Evolutionary conservation across 2,329 filamentous ascomycete species (phyloP).

Genomic region (Colletotrichum filicis): DNA sequence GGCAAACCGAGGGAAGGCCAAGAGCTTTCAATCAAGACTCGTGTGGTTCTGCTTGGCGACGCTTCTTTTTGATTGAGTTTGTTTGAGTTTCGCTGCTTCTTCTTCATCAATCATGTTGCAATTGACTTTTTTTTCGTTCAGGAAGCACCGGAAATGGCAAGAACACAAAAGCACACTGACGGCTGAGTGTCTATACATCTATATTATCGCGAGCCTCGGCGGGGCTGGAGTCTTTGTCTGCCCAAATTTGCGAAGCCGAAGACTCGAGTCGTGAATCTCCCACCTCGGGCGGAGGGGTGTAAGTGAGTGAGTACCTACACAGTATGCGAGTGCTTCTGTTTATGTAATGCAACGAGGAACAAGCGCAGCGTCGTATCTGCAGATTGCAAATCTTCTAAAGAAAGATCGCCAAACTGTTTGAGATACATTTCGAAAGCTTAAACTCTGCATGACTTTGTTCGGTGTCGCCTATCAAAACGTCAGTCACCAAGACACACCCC

Average conservation of each 20-base stretch:
- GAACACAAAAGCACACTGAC: not conserved
- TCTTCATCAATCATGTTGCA: not conserved
- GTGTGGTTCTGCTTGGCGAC: not conserved
- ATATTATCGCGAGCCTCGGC: not conserved
- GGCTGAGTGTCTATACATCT: not conserved
- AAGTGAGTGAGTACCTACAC: too few relatives aligned
- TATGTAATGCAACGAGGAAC: not conserved
- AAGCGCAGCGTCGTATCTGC: not conserved
- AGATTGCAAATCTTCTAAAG: conserved; percentile 8
- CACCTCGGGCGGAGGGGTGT: too few relatives aligned
- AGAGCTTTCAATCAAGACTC: too few relatives aligned
- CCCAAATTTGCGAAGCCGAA: too few relatives aligned
- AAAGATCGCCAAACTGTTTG: conserved; percentile 7
- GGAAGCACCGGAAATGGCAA: not conserved
- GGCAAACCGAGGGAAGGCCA: conserved; percentile 1
- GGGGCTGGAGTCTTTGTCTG: not conserved
- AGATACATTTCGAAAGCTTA: conserved; percentile 16
- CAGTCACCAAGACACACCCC: not conserved
- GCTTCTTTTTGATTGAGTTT: not conserved
- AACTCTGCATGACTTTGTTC: not conserved
- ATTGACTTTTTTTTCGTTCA: not conserved
- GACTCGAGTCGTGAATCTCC: too few relatives aligned
- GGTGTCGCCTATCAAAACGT: not conserved
- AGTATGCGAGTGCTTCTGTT: too few relatives aligned
- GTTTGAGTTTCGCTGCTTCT: not conserved